Evolutionary conservation across 2,329 filamentous ascomycete species (phyloP), one percentile per base, ranked within the genome.

Genomic region (Cercospora zeae-maydis): DNA sequence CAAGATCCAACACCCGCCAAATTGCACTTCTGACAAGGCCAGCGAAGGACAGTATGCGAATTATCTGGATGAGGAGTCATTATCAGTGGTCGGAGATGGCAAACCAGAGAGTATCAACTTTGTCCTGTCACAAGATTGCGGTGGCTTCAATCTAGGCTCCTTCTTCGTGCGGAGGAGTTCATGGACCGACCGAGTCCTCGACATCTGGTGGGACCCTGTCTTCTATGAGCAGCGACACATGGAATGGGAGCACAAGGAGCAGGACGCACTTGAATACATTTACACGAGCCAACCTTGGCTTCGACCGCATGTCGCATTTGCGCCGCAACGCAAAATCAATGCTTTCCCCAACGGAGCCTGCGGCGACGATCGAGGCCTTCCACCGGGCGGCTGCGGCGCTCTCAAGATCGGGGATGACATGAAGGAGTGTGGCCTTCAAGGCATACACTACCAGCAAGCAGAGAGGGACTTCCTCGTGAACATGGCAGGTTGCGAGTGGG

Each of bases 231-330:
- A 99, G 78, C 96, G 92, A 75, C 95, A 99, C 76, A 97, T 97
- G 93, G 86, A 95, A 66, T 99, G 95, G 95, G 93, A 95, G 73
- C 95, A 99, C 81, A 98, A 98, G 76, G 95, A 99, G 77, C 95
- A 99, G 78, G 93, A 98, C 74, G 92, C 93, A 1, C 80, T 99
- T 45, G 93, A 97, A 78, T 90, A 96, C 78, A 83, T 99, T 66
- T 99, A 99, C 79, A 85, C 83, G 62, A 89, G 89, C 60, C 93
- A 98, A 75, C 91, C 95, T 0, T 99, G 95, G 93, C 87, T 98
- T 59, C 87, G 95, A 63, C 87, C 91, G 61, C 90, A 95, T 71
- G 88, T 92, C 2, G 93, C 87, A 4, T 99, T 99, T 78, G 83
- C 97, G 52, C 89, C 90, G 0, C 93, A 98, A 76, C 89, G 95